Conservation (phyloP, 768 basidiomycete species). For the Cyclocybe aegerita region DNA sequence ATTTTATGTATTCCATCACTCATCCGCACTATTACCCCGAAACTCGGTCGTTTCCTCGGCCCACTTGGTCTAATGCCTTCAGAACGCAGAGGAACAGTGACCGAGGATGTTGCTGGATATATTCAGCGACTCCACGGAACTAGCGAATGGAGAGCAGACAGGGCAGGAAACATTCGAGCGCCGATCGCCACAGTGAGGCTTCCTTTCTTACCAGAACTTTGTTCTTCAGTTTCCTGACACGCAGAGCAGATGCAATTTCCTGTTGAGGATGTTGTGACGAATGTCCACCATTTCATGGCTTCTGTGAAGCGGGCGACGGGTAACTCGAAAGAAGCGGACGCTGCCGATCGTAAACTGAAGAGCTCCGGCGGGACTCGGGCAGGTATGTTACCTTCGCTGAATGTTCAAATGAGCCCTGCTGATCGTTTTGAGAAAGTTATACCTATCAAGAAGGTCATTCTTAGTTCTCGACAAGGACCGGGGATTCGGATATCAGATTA, state of each 20-base stretch:
- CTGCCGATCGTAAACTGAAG: constrained; percentile 38
- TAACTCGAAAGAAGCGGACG: constrained; percentile 53
- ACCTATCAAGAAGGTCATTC: constrained; percentile 74
- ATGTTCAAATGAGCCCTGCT: background rate
- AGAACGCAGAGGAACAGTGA: constrained; percentile 90
- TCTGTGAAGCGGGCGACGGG: constrained; percentile 77
- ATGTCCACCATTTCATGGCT: constrained; percentile 73
- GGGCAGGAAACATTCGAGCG: constrained; percentile 78
- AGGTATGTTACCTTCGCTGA: constrained; percentile 31
- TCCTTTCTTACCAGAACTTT: background rate
- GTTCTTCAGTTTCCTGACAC: background rate
- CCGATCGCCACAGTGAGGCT: constrained; percentile 72
- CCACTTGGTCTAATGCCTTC: constrained; percentile 96
- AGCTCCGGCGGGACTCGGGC: constrained; percentile 47
- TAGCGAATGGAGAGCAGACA: constrained; percentile 93
- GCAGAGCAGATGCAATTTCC: constrained; percentile 68
- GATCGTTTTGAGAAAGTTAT: constrained; percentile 47
- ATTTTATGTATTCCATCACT: constrained; percentile 83
- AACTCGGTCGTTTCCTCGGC: constrained; percentile 75
- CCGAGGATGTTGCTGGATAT: constrained; percentile 82
- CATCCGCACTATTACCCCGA: constrained; percentile 74
- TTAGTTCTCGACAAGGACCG: constrained; percentile 88
- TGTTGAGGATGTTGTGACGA: constrained; percentile 71
- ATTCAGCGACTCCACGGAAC: constrained; percentile 78
- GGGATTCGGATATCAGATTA: constrained; percentile 84